These are phyloP conservation scores for Leccinum arenicola DNA, from an alignment of 768 basidiomycete genomes.

Conservation along the genomic window DNA sequence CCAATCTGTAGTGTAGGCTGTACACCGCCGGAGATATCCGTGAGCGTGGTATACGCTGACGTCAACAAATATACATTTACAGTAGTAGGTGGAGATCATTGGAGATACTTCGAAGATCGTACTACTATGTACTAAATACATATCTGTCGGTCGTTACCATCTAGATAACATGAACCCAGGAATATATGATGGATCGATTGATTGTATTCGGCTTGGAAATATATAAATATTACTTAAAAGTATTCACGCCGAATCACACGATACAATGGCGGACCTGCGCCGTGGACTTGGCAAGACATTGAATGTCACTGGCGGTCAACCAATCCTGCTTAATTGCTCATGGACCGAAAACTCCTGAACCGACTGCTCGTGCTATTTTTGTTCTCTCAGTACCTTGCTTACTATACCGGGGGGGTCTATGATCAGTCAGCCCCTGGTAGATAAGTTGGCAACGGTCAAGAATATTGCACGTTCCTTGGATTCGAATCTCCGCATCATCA, in stretches of 20 bases:
- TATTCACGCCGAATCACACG: neutral
- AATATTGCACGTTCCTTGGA: neutral
- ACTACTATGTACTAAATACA: too few species aligned
- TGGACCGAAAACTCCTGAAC: neutral
- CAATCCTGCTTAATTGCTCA: neutral
- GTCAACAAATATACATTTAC: too few species aligned
- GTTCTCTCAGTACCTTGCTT: neutral
- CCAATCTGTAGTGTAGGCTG: neutral
- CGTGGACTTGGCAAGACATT: neutral
- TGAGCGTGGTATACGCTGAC: neutral
- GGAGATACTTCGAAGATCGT: too few species aligned
- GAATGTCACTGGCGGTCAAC: neutral
- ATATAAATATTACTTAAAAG: neutral
- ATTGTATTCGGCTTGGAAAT: neutral
- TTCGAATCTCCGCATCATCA: neutral
- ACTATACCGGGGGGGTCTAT: neutral
- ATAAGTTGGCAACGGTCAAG: neutral
- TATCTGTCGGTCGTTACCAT: neutral
- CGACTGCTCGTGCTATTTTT: neutral
- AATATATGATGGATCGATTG: neutral
- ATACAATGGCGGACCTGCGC: neutral
- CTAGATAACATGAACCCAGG: neutral
- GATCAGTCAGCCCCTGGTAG: neutral
- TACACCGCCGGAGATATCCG: conserved; percentile 5
- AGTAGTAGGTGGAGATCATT: too few species aligned